phyloP scores from a whole-genome alignment of 352 stramenopile genomes.

The Phytophthora meadii region DNA sequence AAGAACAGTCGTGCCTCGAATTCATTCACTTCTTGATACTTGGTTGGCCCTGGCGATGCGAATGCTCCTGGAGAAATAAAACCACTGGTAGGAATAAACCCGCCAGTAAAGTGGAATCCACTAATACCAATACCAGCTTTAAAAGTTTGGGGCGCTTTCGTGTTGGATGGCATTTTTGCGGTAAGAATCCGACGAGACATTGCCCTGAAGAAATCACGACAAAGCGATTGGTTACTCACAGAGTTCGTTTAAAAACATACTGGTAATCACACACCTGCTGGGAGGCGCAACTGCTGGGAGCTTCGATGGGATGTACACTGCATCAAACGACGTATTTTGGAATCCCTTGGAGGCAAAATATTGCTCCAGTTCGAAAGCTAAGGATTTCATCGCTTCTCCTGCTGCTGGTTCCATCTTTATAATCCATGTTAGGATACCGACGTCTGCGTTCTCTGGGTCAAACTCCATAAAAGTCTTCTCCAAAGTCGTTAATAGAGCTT shows the following conservation, averaged over 20 bases:
- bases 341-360: constrained; percentile 33
- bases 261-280: constrained; percentile 22
- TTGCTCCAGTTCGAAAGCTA: constrained; percentile 22
- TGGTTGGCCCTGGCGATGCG: too few relatives aligned
- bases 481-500: constrained; percentile 13
- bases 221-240: constrained; percentile 1
- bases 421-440: constrained; percentile 6
- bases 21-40: constrained; percentile 18
- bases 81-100: background rate
- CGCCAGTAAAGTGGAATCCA: background rate
- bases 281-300: background rate
- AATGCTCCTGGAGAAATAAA: background rate
- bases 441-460: constrained; percentile 21
- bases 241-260: background rate
- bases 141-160: background rate
- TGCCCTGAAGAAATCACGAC: constrained; percentile 12
- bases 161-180: constrained; percentile 6
- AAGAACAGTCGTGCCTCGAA: constrained; percentile 35
- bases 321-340: constrained; percentile 30
- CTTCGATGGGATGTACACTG: constrained; percentile 18
- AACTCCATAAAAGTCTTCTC: constrained; percentile 25
- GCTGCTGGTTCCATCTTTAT: background rate
- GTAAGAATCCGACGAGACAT: constrained; percentile 26
- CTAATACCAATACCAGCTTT: background rate
- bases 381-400: constrained; percentile 6